Percentiles rank a stretch among this genome's conserved stretches.
phyloP scores from a whole-genome alignment of 306 rosid genomes.

The Citrullus amarus region DNA sequence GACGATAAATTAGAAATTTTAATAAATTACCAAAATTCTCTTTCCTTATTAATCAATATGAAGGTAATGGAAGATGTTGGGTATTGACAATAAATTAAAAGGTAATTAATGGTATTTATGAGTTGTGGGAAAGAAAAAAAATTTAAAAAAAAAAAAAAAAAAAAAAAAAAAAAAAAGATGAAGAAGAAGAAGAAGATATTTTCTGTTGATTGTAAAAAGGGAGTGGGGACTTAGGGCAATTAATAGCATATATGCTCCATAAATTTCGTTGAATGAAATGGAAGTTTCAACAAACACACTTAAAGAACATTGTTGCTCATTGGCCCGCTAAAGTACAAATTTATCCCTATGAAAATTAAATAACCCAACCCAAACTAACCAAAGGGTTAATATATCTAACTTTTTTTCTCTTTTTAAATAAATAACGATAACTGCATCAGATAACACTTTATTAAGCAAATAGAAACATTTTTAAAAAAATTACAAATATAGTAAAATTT shows the following conservation, averaged over 20 bases:
- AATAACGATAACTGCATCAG: not conserved
- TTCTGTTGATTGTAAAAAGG: not conserved
- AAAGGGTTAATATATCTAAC: not conserved
- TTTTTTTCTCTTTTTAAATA: not conserved
- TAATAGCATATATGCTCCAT: slow-evolving; percentile 4
- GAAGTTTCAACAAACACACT: slow-evolving; percentile 2
- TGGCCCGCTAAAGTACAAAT: not conserved
- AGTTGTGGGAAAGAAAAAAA: not conserved
- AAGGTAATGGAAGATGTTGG: not conserved
- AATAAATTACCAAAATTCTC: not conserved
- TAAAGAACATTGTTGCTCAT: not conserved
- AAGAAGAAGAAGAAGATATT: not conserved
- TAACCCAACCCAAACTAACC: not conserved
- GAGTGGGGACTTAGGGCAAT: not conserved
- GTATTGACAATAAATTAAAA: not conserved
- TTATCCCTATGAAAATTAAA: not conserved
- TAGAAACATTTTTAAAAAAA: too few species aligned
- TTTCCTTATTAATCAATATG: not conserved
- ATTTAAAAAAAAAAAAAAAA: too few species aligned
- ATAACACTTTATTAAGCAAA: too few species aligned
- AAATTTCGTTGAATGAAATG: slow-evolving; percentile 2
- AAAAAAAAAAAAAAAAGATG: not conserved
- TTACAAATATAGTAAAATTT: too few species aligned
- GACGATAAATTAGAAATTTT: not conserved
- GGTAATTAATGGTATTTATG: not conserved